Base-by-base conservation (phyloP, 129 eudicot genomes). In the Escallonia rubra region DNA sequence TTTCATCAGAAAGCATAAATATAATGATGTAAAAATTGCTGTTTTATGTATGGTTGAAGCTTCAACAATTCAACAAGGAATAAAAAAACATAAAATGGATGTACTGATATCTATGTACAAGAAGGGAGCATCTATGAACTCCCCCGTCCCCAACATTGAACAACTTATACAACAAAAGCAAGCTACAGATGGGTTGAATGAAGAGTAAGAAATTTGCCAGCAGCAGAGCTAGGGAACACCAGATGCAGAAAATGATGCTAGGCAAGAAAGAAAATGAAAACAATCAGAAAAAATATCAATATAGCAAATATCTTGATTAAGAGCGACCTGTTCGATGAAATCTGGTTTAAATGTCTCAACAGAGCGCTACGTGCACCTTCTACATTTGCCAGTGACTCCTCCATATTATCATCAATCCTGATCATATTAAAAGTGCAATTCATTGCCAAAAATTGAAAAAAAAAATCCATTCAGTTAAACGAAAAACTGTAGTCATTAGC, bases 321-420 rank as follows among this genome's bases (percentile, higher is more conserved):
- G 41, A 91, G 83, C 82, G 88, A 79, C 83, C 97, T 78, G 83
- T 91, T 91, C 67, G 97, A 91, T 23, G 94, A 88, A 74, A 91
- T 83, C 47, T 69, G 80, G 67, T 83, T 78, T 52, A 91, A 67
- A 78, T 87, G 79, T 66, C 80, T 88, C 77, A 91, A 65, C 72
- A 91, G 73, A 69, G 90, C 84, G 49, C 82, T 73, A 34, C 78
- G 86, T 57, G 94, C 97, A 70, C 97, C 90, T 70, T 91, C 97
- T 42, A 91, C 96, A 76, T 91, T 77, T 38, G 88, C 66, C 68
- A 87, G 70, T n/a, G 94, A 67, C 54, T 91, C 96, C 7, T 88
- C 97, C 97, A 91, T 87, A 81, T 85, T 85, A 61, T 91, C 97
- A 68, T 91, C 96, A 62, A 91, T 91, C 88, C 97, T 91, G 80